Evolutionary conservation across 768 basidiomycete genomes (phyloP), one percentile per base, ranked within the genome.

Genomic region (Dacryopinax primogenitus): DNA sequence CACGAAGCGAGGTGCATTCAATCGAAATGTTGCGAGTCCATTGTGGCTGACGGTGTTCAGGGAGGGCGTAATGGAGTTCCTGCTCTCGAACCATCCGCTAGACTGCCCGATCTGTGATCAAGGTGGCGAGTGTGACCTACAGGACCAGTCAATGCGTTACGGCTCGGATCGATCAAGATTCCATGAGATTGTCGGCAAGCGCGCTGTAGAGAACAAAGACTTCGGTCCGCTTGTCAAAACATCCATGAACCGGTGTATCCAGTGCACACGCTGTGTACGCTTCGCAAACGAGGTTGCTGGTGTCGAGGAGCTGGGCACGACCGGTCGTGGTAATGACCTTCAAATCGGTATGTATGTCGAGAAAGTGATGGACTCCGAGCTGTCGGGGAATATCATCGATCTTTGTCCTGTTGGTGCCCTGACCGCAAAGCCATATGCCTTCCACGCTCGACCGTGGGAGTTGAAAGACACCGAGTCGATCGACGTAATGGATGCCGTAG

Each of bases 221-320:
- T 82, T 99, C 30, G 96, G 96, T 0, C 96, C 96, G 6, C 83
- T 99, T 47, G 92, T 99, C 74, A 98, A 98, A 81, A 97, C 95
- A 1, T 90, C 87, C 66, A 97, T 97, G 95, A 96, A 91, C 77
- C 86, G 96, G 37, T 98, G 96, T 78, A 98, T 99, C 71, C 96
- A 99, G 76, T 99, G 96, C 78, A 99, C 96, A 3, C 92, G 96
- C 66, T 99, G 96, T 76, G 90, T 98, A 30, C 90, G 96, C 62
- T 99, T 99, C 73, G 95, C 96, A 32, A 99, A 98, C 77, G 96
- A 99, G 74, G 95, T 98, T 47, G 96, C 96, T 1, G 96, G 96
- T 64, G 93, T 97, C 7, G 93, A 98, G 77, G 95, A 98, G 71
- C 79, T 99, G 26, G 96, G 96, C 45, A 93, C 93, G 1, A 94